Conservation (phyloP, 169 alveolate species). For the Eimeria mitis region DNA sequence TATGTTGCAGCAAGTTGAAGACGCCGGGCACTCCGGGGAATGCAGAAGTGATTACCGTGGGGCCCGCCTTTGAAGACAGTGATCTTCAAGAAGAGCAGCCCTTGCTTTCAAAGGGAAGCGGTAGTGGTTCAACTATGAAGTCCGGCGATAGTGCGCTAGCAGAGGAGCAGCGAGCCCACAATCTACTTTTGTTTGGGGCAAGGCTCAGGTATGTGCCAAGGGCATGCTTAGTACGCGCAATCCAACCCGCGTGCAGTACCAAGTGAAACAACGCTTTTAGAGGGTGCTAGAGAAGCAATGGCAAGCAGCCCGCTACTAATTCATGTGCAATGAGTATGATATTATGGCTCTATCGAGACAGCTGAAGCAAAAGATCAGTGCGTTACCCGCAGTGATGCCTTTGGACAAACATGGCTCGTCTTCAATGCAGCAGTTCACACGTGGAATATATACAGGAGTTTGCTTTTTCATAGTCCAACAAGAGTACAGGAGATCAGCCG, state of each 20-base stretch:
- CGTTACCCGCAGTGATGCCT: constrained; percentile 43
- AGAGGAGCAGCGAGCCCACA: constrained; percentile 39
- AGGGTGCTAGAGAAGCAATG: background rate
- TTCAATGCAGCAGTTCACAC: constrained; percentile 65
- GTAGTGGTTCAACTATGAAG: constrained; percentile 5
- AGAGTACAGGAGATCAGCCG: constrained; percentile 3
- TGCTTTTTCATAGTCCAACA: constrained; percentile 6
- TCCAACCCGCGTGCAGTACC: background rate
- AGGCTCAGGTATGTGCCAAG: constrained; percentile 33
- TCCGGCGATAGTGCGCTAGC: background rate
- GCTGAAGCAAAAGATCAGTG: background rate
- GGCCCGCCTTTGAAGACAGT: constrained; percentile 15
- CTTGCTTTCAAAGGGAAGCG: background rate
- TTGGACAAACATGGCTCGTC: constrained; percentile 71
- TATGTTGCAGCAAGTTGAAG: constrained; percentile 51
- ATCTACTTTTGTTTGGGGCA: constrained; percentile 43
- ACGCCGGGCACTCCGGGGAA: background rate
- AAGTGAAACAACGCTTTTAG: background rate
- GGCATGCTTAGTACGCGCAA: background rate
- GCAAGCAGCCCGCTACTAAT: background rate
- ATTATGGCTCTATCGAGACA: background rate
- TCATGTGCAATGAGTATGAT: background rate
- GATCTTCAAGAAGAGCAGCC: constrained; percentile 35
- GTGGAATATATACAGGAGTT: constrained; percentile 54
- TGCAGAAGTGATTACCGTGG: background rate